Base-by-base conservation (phyloP, 768 basidiomycete species). In the Russula virescens region DNA sequence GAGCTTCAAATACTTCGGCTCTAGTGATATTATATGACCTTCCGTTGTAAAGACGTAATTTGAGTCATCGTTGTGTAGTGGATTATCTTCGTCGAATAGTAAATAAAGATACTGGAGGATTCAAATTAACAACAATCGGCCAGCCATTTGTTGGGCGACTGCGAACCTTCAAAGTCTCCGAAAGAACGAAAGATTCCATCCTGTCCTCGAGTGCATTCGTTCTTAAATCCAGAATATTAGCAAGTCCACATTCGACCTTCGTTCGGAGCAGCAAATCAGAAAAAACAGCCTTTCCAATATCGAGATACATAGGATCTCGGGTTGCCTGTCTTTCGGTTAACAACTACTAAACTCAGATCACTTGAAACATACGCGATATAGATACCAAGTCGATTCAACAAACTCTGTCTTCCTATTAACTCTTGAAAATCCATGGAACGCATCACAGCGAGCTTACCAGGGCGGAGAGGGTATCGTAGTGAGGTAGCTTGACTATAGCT, bases 121-220 rank as follows among this genome's bases (percentile, higher is more conserved):
- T 23, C 21, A 7, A 2, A 54, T 58, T 58, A 31, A 58, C 8
- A 31, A 58, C 8, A 5, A 54, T 48, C 46, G 13, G 26, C 26
- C 9, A 60, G 42, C 9, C 5, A 35, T 51, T 13, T 42, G 42
- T 51, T 26, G 28, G 18, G 45, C 9, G 18, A 46, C n/a, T 60
- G 73, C 53, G 35, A 62, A 88, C 93, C 81, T 95, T 96, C 51
- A 97, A 76, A 0, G 94, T 94, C 75, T 96, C 95, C 3, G 91
- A 94, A 35, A 98, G 79, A n/a, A 85, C 85, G 73, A 98, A 99
- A 5, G 90, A 93, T 73, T 98, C 97, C 97, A 98, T 98, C 63
- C 96, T 83, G 69, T 98, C 93, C 66, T 95, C 93, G 19, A 83
- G 83, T 68, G 84, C 78, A 67, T 91, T 89, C 34, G 79, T 85